phyloP scores from a whole-genome alignment of 139 green algal species.

The Auxenochlorella pyrenoidosa region DNA sequence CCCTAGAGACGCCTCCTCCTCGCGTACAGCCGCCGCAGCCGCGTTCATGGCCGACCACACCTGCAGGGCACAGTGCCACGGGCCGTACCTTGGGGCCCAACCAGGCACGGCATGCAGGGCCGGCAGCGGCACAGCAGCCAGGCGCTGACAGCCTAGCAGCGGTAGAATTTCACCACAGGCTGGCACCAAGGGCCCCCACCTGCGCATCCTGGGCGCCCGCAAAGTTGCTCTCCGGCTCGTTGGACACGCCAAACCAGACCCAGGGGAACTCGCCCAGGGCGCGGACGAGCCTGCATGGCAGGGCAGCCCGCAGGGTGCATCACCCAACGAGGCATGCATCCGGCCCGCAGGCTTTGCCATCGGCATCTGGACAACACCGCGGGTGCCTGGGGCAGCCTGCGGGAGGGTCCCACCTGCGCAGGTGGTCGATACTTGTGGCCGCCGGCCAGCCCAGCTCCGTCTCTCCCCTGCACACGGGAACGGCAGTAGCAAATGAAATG shows the following conservation, averaged over 20 bases:
- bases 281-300: neutral
- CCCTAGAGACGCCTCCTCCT: neutral
- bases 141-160: neutral
- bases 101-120: no score
- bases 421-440: neutral
- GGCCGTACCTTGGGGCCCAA: neutral
- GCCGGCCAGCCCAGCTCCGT: neutral
- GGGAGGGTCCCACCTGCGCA: no score
- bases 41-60: conserved; percentile 19
- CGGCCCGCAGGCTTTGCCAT: no score
- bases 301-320: neutral
- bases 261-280: neutral
- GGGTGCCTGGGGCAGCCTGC: no score
- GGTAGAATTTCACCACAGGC: neutral
- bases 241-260: conserved; percentile 11
- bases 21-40: neutral
- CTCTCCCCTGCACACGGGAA: neutral
- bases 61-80: neutral
- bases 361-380: no score
- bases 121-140: neutral
- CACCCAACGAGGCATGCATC: no score
- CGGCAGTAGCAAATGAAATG: no score
- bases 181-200: neutral
- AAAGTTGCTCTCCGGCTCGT: conserved; percentile 24
- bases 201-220: conserved; percentile 1